These are phyloP conservation scores for Colletotrichum sp. DNA, from an alignment of 2,329 filamentous ascomycete species.

Conservation along the genomic window DNA sequence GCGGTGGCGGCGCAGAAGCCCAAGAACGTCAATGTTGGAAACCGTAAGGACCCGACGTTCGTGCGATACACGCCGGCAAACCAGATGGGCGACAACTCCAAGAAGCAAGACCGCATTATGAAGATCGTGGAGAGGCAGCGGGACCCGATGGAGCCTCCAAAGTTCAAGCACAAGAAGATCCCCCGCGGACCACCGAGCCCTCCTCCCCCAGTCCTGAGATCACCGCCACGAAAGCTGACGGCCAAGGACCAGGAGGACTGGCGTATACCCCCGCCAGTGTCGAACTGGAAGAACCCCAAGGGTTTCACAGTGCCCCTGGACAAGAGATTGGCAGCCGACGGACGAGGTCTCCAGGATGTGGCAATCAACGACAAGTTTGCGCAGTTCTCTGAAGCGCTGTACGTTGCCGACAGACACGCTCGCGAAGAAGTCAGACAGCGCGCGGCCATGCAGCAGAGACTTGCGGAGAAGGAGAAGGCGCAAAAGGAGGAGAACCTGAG, in stretches of 20 bases:
- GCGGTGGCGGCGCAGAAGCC: constrained; percentile 93
- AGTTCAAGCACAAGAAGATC: constrained; percentile 99
- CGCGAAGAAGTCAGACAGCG: constrained; percentile 94
- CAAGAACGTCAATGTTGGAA: constrained; percentile 88
- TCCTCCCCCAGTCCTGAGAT: constrained; percentile 93
- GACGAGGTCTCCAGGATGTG: constrained; percentile 88
- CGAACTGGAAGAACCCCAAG: constrained; percentile 99
- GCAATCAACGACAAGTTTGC: constrained; percentile 99
- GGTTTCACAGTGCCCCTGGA: constrained; percentile 96
- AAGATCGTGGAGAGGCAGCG: constrained; percentile 95
- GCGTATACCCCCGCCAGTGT: constrained; percentile 86
- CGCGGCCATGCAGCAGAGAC: constrained; percentile 90
- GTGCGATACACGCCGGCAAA: constrained; percentile 95
- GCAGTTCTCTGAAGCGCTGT: constrained; percentile 91
- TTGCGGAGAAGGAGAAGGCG: constrained; percentile 95
- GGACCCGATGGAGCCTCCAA: constrained; percentile 96
- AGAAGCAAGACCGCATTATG: constrained; percentile 95
- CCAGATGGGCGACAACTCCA: constrained; percentile 89
- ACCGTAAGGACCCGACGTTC: constrained; percentile 85
- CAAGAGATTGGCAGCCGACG: constrained; percentile 93
- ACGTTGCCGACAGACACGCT: constrained; percentile 92
- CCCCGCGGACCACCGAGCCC: constrained; percentile 90
- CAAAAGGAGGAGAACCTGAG: constrained; percentile 94
- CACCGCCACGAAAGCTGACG: constrained; percentile 91
- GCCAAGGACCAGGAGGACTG: constrained; percentile 97